phyloP scores from a whole-genome alignment of 2,329 filamentous ascomycete species.

The Colletotrichum orbiculare region DNA sequence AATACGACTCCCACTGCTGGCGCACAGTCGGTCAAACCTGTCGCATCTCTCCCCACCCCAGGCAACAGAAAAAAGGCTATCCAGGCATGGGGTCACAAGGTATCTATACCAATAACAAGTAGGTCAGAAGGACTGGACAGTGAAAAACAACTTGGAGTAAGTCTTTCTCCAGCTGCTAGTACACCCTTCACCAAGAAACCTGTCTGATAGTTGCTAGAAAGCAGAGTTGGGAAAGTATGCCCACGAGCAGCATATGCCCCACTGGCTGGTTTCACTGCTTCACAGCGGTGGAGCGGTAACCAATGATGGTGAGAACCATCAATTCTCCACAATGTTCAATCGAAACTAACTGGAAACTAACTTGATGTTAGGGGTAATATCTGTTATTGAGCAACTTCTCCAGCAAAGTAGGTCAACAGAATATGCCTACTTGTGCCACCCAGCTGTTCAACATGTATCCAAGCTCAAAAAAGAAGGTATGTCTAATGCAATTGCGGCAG shows the following conservation, averaged over 20 bases:
- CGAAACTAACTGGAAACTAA: conserved; percentile 52
- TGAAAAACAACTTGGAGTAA: conserved; percentile 30
- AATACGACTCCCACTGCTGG: neutral
- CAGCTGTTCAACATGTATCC: conserved; percentile 80
- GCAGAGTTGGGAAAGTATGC: conserved; percentile 78
- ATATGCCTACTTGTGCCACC: conserved; percentile 83
- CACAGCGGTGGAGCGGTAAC: conserved; percentile 67
- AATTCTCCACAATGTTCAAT: conserved; percentile 20
- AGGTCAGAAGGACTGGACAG: too few relatives aligned
- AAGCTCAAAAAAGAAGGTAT: conserved; percentile 80
- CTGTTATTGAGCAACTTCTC: conserved; percentile 71
- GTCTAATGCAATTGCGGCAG: neutral
- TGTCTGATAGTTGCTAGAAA: conserved; percentile 50
- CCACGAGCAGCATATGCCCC: conserved; percentile 79
- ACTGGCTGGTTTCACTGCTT: conserved; percentile 72
- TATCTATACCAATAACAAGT: conserved; percentile 21
- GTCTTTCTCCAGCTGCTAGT: neutral
- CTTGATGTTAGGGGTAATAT: conserved; percentile 62
- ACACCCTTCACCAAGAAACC: neutral
- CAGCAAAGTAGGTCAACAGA: conserved; percentile 72
- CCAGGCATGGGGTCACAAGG: conserved; percentile 45
- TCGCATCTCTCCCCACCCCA: too few relatives aligned
- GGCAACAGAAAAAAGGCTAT: conserved; percentile 36
- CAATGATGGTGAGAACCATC: conserved; percentile 56
- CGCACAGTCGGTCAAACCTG: too few relatives aligned